Conservation (phyloP, 2,329 filamentous ascomycete species). For the Xylaria sp. region DNA sequence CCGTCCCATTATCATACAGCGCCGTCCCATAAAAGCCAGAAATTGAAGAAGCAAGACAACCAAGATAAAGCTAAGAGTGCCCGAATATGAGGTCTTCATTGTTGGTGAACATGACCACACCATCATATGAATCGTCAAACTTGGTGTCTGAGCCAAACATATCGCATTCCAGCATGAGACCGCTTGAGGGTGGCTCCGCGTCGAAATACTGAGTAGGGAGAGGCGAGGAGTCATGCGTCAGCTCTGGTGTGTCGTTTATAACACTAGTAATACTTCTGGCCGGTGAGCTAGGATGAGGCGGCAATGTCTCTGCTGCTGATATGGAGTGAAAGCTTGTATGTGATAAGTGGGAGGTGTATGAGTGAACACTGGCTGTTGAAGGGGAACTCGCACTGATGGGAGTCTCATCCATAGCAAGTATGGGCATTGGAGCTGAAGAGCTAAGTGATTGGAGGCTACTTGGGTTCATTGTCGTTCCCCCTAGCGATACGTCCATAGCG, state of each 20-base stretch:
- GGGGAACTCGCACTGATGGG: constrained; percentile 55
- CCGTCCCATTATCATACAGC: constrained; percentile 9
- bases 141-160: constrained; percentile 58
- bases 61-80: constrained; percentile 35
- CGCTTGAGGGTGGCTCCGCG: constrained; percentile 56
- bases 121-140: constrained; percentile 64
- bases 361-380: constrained; percentile 56
- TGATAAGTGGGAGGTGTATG: constrained; percentile 58
- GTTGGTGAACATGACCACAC: constrained; percentile 63
- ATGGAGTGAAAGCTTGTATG: constrained; percentile 52
- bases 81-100: constrained; percentile 66
- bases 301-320: constrained; percentile 51
- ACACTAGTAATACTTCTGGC: constrained; percentile 62
- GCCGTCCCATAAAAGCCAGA: constrained; percentile 1
- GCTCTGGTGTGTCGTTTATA: constrained; percentile 68
- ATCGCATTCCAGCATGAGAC: constrained; percentile 60
- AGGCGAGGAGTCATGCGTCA: constrained; percentile 70
- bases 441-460: constrained; percentile 50
- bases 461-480: constrained; percentile 53
- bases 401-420: constrained; percentile 44
- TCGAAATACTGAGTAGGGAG: constrained; percentile 62
- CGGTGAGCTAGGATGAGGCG: constrained; percentile 41
- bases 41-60: neutral
- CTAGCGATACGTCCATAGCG: constrained; percentile 59
- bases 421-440: constrained; percentile 55